phyloP scores from a whole-genome alignment of 1,139 yeast genomes.

The Yamadazyma friedrichii region DNA sequence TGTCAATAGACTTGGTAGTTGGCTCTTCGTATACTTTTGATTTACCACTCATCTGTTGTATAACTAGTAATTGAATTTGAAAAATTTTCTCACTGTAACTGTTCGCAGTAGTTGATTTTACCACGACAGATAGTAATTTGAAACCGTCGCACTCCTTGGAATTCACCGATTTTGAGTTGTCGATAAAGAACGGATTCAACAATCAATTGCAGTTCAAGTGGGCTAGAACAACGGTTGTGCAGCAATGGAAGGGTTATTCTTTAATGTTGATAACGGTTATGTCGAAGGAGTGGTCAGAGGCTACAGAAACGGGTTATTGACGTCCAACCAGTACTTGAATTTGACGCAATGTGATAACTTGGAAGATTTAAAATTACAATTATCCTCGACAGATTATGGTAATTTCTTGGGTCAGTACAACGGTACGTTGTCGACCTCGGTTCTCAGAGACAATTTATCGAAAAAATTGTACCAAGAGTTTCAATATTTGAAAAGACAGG shows the following conservation, averaged over 20 bases:
- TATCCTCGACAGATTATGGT: constrained; percentile 95
- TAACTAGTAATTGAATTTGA: too few species aligned
- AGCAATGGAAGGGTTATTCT: constrained; percentile 34
- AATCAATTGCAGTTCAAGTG: too few species aligned
- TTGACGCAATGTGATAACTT: constrained; percentile 93
- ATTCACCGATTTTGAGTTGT: too few species aligned
- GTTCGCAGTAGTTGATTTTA: too few species aligned
- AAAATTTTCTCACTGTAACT: too few species aligned
- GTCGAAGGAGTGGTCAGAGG: constrained; percentile 96
- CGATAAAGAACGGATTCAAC: too few species aligned
- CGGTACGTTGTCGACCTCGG: constrained; percentile 76
- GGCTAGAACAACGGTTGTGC: too few species aligned
- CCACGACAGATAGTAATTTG: too few species aligned
- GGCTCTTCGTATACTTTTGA: constrained; percentile 33
- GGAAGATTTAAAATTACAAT: constrained; percentile 90
- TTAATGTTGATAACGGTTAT: constrained; percentile 86
- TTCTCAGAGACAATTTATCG: constrained; percentile 77
- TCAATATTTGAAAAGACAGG: constrained; percentile 79
- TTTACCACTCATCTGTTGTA: background rate
- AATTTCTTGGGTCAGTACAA: constrained; percentile 82
- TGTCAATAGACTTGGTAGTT: constrained; percentile 43
- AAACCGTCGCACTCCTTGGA: too few species aligned
- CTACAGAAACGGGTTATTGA: constrained; percentile 79
- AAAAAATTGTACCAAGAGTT: constrained; percentile 79
- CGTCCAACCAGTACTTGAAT: constrained; percentile 79